Evolutionary conservation across 2,329 filamentous ascomycete species (phyloP).

Genomic region (Aspergillus sp.): DNA sequence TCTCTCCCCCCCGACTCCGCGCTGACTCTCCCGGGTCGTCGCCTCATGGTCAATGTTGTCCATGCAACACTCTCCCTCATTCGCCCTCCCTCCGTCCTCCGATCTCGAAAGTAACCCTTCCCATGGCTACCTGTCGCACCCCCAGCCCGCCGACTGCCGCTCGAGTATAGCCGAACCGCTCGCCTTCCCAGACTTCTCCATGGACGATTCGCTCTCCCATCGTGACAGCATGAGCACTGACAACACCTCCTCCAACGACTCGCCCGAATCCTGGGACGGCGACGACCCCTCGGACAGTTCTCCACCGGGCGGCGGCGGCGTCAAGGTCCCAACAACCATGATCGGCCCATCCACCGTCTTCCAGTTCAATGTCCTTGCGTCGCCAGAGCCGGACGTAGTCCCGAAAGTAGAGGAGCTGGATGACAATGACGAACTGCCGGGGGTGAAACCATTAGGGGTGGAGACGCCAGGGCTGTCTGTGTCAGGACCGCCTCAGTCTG

Average conservation of each 20-base stretch:
- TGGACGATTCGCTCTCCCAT: slow-evolving; percentile 31
- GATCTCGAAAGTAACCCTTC: slow-evolving; percentile 19
- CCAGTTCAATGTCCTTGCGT: slow-evolving; percentile 25
- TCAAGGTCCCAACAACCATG: slow-evolving; percentile 18
- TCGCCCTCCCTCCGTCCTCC: slow-evolving; percentile 23
- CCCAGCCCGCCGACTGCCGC: slow-evolving; percentile 16
- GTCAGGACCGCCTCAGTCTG: too few relatives aligned
- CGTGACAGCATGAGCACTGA: slow-evolving; percentile 34
- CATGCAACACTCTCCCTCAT: slow-evolving; percentile 36
- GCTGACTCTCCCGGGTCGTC: neutral
- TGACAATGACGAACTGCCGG: slow-evolving; percentile 39
- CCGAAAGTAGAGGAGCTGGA: slow-evolving; percentile 58
- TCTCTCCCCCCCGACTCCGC: neutral
- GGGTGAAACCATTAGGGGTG: slow-evolving; percentile 32
- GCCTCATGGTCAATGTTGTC: slow-evolving; percentile 37
- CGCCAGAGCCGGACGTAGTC: slow-evolving; percentile 31
- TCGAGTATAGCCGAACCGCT: slow-evolving; percentile 25
- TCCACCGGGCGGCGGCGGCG: slow-evolving; percentile 21
- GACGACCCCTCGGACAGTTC: slow-evolving; percentile 23
- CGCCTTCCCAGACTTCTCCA: slow-evolving; percentile 24
- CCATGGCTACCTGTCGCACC: slow-evolving; percentile 8
- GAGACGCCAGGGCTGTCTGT: slow-evolving; percentile 15
- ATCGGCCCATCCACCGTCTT: slow-evolving; percentile 22
- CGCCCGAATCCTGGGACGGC: slow-evolving; percentile 29
- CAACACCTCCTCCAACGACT: slow-evolving; percentile 34